Percentiles rank a stretch among this genome's conserved stretches.
Evolutionary conservation across 306 rosid genomes (phyloP).

Genomic region (Arachis hypogaea): DNA sequence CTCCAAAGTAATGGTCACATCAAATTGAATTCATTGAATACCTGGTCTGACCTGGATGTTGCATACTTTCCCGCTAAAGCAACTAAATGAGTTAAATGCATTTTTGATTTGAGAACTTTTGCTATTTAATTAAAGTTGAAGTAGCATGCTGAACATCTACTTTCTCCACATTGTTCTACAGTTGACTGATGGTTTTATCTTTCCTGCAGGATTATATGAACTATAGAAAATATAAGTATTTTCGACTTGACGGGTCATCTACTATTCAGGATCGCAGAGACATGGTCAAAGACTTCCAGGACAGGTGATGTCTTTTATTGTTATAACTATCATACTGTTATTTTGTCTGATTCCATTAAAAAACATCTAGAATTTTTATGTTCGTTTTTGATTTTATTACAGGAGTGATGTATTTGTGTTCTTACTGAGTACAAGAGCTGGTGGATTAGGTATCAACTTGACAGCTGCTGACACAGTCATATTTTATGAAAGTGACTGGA

Average conservation of each 20-base stretch:
- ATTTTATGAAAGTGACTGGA: conserved; percentile 99
- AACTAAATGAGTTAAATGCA: conserved; percentile 12
- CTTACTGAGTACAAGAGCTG: conserved; percentile 97
- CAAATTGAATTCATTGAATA: conserved; percentile 5
- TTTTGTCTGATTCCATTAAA: conserved; percentile 16
- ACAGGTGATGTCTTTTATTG: conserved; percentile 58
- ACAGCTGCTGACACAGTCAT: conserved; percentile 99
- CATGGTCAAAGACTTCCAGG: conserved; percentile 97
- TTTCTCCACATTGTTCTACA: background rate
- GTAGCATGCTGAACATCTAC: conserved; percentile 25
- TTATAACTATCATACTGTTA: conserved; percentile 14
- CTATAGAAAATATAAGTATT: conserved; percentile 88
- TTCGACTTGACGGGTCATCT: conserved; percentile 96
- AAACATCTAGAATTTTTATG: conserved; percentile 17
- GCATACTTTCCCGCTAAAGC: background rate
- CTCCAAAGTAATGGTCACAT: conserved; percentile 28
- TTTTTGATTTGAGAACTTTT: background rate
- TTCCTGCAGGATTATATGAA: conserved; percentile 93
- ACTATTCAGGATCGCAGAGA: conserved; percentile 95
- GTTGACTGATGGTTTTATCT: conserved; percentile 36
- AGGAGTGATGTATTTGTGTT: conserved; percentile 94
- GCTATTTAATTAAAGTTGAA: conserved; percentile 17
- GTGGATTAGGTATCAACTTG: conserved; percentile 99
- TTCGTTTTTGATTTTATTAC: conserved; percentile 46
- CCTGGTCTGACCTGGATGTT: background rate